phyloP scores from a whole-genome alignment of 2,329 filamentous ascomycete genomes.

The Epichloe hybrida region DNA sequence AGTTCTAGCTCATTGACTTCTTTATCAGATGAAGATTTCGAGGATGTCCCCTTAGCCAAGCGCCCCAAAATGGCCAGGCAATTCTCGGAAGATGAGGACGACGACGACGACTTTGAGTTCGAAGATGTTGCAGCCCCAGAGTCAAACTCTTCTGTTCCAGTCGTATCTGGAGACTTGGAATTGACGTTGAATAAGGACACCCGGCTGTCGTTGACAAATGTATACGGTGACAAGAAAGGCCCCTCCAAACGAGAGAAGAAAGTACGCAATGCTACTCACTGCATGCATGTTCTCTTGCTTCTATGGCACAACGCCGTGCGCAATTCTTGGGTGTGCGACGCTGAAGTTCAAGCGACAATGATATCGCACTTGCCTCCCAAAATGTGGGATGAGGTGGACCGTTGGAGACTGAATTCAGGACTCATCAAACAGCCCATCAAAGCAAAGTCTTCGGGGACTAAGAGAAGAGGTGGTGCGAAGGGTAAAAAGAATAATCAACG shows the following conservation, averaged over 20 bases:
- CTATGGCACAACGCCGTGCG: constrained; percentile 81
- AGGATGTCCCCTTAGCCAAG: constrained; percentile 28
- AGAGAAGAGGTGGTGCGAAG: constrained; percentile 18
- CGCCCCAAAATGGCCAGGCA: constrained; percentile 21
- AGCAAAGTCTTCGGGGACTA: constrained; percentile 12
- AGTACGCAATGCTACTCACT: constrained; percentile 68
- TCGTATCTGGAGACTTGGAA: constrained; percentile 54
- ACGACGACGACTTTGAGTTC: constrained; percentile 35
- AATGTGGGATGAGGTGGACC: constrained; percentile 59
- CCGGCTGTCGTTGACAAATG: constrained; percentile 46
- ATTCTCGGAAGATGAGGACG: constrained; percentile 11
- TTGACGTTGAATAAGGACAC: constrained; percentile 52
- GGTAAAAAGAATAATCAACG: constrained; percentile 16
- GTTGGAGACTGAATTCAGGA: constrained; percentile 58
- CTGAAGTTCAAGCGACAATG: constrained; percentile 60
- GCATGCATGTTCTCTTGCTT: constrained; percentile 75
- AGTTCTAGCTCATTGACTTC: constrained; percentile 38
- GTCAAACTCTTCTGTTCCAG: constrained; percentile 33
- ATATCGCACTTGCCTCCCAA: constrained; percentile 57
- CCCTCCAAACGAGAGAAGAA: constrained; percentile 73
- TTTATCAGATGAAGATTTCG: constrained; percentile 44
- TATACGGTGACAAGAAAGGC: constrained; percentile 60
- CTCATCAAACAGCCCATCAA: constrained; percentile 30
- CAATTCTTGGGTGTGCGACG: constrained; percentile 73
- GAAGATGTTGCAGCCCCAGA: constrained; percentile 53